Evolutionary conservation across 2,329 filamentous ascomycete species (phyloP).

Genomic region (Aspergillus luchuensis): DNA sequence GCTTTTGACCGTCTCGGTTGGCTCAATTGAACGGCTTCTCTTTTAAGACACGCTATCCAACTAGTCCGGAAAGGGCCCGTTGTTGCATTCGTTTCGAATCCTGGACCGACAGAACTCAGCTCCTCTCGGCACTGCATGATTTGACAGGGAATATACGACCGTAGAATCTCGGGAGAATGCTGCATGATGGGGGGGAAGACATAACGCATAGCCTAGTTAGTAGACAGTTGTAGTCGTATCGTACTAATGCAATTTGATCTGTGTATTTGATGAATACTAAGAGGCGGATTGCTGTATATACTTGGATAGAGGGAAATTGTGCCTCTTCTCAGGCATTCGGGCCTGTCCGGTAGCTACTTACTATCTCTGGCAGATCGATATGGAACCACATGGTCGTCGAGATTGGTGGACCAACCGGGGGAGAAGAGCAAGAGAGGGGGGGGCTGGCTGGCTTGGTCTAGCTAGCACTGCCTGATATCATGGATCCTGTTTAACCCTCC

Average conservation of each 20-base stretch:
- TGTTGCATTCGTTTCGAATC: constrained; percentile 3
- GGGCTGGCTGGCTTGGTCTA: constrained; percentile 7
- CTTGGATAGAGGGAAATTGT: not conserved
- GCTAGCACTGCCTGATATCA: constrained; percentile 17
- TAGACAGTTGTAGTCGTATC: too few species aligned
- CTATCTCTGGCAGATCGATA: constrained; percentile 6
- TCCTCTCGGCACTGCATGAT: constrained; percentile 6
- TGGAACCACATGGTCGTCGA: constrained; percentile 17
- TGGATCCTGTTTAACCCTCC: constrained; percentile 6
- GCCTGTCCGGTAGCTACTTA: not conserved
- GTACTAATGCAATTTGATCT: too few species aligned
- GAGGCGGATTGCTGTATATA: not conserved
- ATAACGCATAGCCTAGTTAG: not conserved
- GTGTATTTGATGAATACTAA: too few species aligned
- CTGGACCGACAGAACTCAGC: constrained; percentile 7
- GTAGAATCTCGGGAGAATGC: not conserved
- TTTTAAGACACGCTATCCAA: constrained; percentile 1
- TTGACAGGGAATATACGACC: not conserved
- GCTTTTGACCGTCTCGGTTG: constrained; percentile 6
- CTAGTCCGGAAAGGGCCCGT: constrained; percentile 10
- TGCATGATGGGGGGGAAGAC: not conserved
- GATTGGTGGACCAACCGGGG: constrained; percentile 14
- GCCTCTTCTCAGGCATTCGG: too few species aligned
- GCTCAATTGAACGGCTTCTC: not conserved
- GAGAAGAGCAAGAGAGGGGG: too few species aligned